Conservation (phyloP, 495 filamentous ascomycete species). For the Penicillium waksmanii region DNA sequence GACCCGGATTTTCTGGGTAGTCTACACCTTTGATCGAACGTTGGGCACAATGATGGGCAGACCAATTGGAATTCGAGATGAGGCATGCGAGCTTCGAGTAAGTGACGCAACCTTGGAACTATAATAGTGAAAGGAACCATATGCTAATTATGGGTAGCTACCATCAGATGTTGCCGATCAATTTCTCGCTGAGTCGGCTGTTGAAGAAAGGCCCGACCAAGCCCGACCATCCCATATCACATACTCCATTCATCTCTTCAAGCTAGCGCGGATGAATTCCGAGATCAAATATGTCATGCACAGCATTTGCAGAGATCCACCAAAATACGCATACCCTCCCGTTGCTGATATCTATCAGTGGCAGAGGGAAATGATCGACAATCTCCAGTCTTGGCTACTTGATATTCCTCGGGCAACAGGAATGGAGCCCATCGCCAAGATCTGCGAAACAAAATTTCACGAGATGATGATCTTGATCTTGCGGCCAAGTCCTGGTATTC, state of each 20-base stretch:
- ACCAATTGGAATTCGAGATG: conserved; percentile 53
- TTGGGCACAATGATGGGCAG: conserved; percentile 54
- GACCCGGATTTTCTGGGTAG: conserved; percentile 53
- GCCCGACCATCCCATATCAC: conserved; percentile 41
- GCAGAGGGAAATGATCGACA: conserved; percentile 43
- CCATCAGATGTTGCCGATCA: conserved; percentile 37
- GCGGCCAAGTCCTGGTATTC: conserved; percentile 47
- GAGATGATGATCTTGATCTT: conserved; percentile 48
- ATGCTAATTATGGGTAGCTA: conserved; percentile 27
- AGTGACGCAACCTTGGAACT: conserved; percentile 7
- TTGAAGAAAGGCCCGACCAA: neutral
- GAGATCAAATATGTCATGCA: conserved; percentile 56
- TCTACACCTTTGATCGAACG: conserved; percentile 49
- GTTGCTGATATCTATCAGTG: conserved; percentile 42
- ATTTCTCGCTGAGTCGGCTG: conserved; percentile 20
- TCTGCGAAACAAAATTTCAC: conserved; percentile 46
- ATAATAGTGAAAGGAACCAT: neutral
- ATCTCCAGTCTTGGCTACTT: conserved; percentile 36
- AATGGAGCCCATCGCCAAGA: conserved; percentile 25
- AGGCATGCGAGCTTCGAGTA: conserved; percentile 52
- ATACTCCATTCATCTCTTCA: conserved; percentile 48
- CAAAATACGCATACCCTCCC: conserved; percentile 44
- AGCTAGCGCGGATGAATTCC: conserved; percentile 46
- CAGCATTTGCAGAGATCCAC: conserved; percentile 42
- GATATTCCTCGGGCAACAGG: conserved; percentile 29